These are phyloP conservation scores for Monilinia fructigena DNA, from an alignment of 2,329 filamentous ascomycete genomes.

Conservation along the genomic window DNA sequence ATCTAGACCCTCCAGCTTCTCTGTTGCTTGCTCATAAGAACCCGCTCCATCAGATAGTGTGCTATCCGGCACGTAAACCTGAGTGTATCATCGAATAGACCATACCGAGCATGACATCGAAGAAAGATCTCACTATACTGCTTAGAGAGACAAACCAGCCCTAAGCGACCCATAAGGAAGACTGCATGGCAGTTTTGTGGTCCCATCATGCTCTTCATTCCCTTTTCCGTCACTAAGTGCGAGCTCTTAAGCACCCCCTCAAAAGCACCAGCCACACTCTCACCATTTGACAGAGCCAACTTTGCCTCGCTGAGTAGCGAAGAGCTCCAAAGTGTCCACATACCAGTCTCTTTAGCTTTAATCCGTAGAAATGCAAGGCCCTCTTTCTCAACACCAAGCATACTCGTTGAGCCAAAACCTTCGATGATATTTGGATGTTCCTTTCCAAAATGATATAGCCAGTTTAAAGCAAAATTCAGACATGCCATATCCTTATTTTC, in stretches of 20 bases:
- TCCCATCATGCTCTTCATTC: constrained; percentile 70
- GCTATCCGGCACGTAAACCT: constrained; percentile 72
- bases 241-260: constrained; percentile 81
- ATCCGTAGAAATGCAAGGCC: constrained; percentile 79
- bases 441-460: constrained; percentile 93
- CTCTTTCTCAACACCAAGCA: constrained; percentile 76
- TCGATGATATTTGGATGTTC: constrained; percentile 74
- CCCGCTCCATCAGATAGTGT: constrained; percentile 62
- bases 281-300: constrained; percentile 69
- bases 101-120: constrained; percentile 63
- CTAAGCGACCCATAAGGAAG: constrained; percentile 74
- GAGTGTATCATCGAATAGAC: constrained; percentile 74
- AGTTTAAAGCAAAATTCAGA: constrained; percentile 91
- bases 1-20: constrained; percentile 58
- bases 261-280: constrained; percentile 61
- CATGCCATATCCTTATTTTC: constrained; percentile 92
- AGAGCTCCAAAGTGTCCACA: constrained; percentile 82
- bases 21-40: constrained; percentile 66
- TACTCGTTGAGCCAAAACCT: constrained; percentile 67
- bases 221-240: constrained; percentile 75
- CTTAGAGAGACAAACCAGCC: constrained; percentile 55
- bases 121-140: constrained; percentile 72
- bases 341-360: constrained; percentile 81
- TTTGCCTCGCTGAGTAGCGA: constrained; percentile 85
- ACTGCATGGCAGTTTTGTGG: constrained; percentile 68